phyloP scores from a whole-genome alignment of 2,329 filamentous ascomycete genomes.

The Coniochaeta hoffmannii region DNA sequence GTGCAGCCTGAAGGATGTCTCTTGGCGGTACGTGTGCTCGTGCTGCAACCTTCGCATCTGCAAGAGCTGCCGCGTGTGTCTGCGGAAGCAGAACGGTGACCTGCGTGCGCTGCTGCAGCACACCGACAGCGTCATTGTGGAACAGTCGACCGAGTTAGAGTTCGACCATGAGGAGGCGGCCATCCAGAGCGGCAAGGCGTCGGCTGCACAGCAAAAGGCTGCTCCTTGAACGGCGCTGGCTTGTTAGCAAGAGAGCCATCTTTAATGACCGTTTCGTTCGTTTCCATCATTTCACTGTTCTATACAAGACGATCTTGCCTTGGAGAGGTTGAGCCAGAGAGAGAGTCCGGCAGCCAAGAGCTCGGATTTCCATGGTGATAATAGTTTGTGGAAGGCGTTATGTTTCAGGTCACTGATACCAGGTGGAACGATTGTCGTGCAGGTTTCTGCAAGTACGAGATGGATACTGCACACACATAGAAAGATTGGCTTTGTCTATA shows the following conservation, averaged over 20 bases:
- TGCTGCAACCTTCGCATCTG: conserved; percentile 48
- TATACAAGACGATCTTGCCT: neutral
- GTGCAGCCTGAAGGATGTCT: conserved; percentile 27
- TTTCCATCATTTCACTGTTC: neutral
- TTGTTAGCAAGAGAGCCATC: neutral
- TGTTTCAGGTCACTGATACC: neutral
- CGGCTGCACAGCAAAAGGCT: neutral
- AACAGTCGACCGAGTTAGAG: neutral
- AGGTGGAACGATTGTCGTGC: neutral
- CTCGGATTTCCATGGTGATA: neutral
- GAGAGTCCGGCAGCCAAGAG: neutral
- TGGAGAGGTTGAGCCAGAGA: neutral
- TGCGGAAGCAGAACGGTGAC: conserved; percentile 34
- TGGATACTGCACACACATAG: neutral
- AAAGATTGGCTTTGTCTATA: neutral
- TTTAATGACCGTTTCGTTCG: neutral
- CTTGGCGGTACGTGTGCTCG: conserved; percentile 37
- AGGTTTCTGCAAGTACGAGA: neutral
- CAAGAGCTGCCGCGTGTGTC: conserved; percentile 33
- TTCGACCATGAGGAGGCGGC: neutral
- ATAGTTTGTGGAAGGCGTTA: neutral
- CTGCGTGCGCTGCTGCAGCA: conserved; percentile 33
- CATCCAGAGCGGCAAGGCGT: neutral
- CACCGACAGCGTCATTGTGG: conserved; percentile 12
- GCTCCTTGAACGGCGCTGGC: neutral